phyloP scores from a whole-genome alignment of 495 filamentous ascomycete species.

The Trichodelitschia bisporula region DNA sequence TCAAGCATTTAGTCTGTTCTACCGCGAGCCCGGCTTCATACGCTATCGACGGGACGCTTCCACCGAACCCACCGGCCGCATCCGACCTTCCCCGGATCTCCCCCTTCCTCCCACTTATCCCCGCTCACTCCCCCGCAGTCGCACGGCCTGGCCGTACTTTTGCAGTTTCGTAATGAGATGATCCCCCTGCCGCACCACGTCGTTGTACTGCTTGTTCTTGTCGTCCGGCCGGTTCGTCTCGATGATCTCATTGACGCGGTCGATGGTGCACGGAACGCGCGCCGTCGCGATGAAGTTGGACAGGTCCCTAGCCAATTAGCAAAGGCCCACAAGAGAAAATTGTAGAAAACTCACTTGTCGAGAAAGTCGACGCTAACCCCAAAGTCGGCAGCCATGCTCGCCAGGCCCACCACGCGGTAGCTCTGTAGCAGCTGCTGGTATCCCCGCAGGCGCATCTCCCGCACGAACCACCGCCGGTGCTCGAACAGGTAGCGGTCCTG shows the following conservation, averaged over 20 bases:
- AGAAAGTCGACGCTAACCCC: conserved; percentile 89
- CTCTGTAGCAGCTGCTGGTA: conserved; percentile 95
- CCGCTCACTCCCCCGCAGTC: conserved; percentile 82
- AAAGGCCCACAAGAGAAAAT: conserved; percentile 2
- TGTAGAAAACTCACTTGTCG: conserved; percentile 40
- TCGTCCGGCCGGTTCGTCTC: conserved; percentile 94
- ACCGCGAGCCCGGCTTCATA: too few relatives aligned
- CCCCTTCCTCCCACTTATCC: too few relatives aligned
- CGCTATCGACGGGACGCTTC: too few relatives aligned
- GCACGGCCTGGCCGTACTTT: conserved; percentile 92
- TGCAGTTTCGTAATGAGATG: conserved; percentile 94
- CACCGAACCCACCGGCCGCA: too few relatives aligned
- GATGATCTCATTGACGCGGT: conserved; percentile 90
- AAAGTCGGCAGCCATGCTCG: conserved; percentile 90
- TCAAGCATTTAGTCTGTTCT: too few relatives aligned
- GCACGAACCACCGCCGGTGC: conserved; percentile 85
- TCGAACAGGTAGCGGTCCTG: conserved; percentile 87
- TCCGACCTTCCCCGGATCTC: too few relatives aligned
- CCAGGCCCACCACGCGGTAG: conserved; percentile 85
- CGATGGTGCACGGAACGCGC: conserved; percentile 86
- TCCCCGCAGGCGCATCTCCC: conserved; percentile 86
- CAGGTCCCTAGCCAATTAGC: conserved; percentile 39
- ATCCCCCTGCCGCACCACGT: conserved; percentile 92
- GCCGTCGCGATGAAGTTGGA: conserved; percentile 92
- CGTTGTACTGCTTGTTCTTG: conserved; percentile 97